Conservation (phyloP, 2,329 filamentous ascomycete genomes). For the Lachnum nothofagi region DNA sequence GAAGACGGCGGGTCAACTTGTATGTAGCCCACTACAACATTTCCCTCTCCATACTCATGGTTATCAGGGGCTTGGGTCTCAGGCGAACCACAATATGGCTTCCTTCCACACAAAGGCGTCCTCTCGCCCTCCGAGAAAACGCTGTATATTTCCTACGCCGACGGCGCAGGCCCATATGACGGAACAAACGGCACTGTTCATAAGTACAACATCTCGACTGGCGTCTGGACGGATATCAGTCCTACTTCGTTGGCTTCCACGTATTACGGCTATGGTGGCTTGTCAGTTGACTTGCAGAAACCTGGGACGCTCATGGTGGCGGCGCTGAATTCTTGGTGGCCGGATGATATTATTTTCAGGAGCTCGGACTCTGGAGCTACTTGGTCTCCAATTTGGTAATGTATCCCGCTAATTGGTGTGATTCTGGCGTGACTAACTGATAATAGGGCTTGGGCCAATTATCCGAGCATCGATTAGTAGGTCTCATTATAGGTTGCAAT, state of each 20-base stretch:
- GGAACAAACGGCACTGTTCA: constrained; percentile 49
- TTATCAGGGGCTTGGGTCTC: constrained; percentile 21
- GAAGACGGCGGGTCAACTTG: constrained; percentile 25
- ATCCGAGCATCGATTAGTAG: constrained; percentile 7
- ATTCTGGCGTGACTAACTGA: not conserved
- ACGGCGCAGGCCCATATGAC: constrained; percentile 54
- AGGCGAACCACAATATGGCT: constrained; percentile 22
- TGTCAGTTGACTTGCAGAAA: constrained; percentile 48
- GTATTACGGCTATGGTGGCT: constrained; percentile 50
- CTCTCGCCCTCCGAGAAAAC: constrained; percentile 40
- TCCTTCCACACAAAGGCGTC: constrained; percentile 25
- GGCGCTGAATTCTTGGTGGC: constrained; percentile 54
- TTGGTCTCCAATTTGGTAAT: constrained; percentile 36
- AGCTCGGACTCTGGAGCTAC: constrained; percentile 46
- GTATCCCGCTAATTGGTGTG: not conserved
- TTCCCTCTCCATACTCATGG: constrained; percentile 1
- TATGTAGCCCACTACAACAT: constrained; percentile 3
- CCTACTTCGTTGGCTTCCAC: constrained; percentile 38
- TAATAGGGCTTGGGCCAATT: constrained; percentile 10
- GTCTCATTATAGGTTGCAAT: not conserved
- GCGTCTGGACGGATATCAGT: constrained; percentile 52
- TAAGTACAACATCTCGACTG: constrained; percentile 46
- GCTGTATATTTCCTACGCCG: constrained; percentile 51
- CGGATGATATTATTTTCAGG: constrained; percentile 52
- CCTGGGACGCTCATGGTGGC: constrained; percentile 54